These are phyloP conservation scores for Aspergillus bertholletiae DNA, from an alignment of 495 filamentous ascomycete genomes.

Conservation along the genomic window DNA sequence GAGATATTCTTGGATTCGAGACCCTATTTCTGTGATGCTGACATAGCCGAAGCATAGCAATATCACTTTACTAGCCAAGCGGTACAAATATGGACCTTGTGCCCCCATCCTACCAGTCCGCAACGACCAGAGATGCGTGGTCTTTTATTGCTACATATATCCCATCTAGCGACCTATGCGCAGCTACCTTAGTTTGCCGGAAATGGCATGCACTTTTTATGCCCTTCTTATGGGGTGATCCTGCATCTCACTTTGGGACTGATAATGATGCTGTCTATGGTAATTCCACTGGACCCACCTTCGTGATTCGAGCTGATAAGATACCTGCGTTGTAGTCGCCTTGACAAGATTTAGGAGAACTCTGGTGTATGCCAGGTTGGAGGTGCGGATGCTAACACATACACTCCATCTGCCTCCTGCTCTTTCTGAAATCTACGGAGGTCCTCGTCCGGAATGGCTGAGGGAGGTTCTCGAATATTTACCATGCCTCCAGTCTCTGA, in stretches of 20 bases:
- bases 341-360: slow-evolving; percentile 61
- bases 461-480: slow-evolving; percentile 57
- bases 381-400: slow-evolving; percentile 56
- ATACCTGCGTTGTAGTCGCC: slow-evolving; percentile 42
- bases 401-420: slow-evolving; percentile 67
- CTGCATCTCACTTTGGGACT: slow-evolving; percentile 59
- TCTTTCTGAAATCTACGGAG: slow-evolving; percentile 61
- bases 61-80: background rate
- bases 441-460: slow-evolving; percentile 59
- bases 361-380: slow-evolving; percentile 49
- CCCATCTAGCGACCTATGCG: slow-evolving; percentile 54
- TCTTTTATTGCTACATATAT: slow-evolving; percentile 60
- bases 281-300: slow-evolving; percentile 15
- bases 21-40: background rate
- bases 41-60: background rate
- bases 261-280: slow-evolving; percentile 62
- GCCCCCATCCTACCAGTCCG: slow-evolving; percentile 58
- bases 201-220: slow-evolving; percentile 59
- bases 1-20: background rate
- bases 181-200: slow-evolving; percentile 53
- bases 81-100: slow-evolving; percentile 46
- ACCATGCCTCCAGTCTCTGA: slow-evolving; percentile 57
- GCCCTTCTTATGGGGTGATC: slow-evolving; percentile 64
- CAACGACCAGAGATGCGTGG: slow-evolving; percentile 57
- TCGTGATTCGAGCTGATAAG: slow-evolving; percentile 5